Base-by-base conservation (phyloP, 441 rosid genomes). In the Euphorbia schlechtendalii region DNA sequence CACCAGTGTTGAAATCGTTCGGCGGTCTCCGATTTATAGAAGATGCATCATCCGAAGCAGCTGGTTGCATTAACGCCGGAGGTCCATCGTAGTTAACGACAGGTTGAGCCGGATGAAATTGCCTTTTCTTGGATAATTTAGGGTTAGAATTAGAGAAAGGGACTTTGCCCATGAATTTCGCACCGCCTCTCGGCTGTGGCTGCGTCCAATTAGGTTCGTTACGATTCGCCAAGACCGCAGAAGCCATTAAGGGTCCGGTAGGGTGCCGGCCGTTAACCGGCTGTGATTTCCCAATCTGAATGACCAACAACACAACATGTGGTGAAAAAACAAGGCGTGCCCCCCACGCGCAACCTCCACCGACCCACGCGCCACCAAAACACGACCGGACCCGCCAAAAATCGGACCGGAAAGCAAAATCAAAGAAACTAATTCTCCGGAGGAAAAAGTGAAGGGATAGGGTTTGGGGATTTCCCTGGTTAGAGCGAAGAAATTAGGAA, bases 171-270 rank as follows among this genome's bases (percentile, higher is more conserved):
- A 80, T 80, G 78, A 72, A 81, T 63, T 77, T 78, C 18, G 80
- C 74, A 38, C 77, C 80, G 61, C 77, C 78, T 58, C 77, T 68
- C 63, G 81, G 77, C 70, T 80, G 65, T 36, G 68, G 80, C 74
- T 54, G 74, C 64, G 83, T 78, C 89, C 87, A 82, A 57, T 74
- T 75, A 27, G 81, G 83, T 67, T 85, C 91, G 76, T 68, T 81
- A 46, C n/a, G n/a, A n/a, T 84, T 81, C 30, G 88, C 84, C 76
- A 86, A 61, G 32, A 85, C 82, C 24, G 91, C 86, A 38, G 93
- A 87, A 41, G 89, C 93, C 96, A 89, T 89, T 58, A 53, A 56
- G 54, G 71, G n/a, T 55, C 74, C 75, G 65, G 68, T 9, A n/a
- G 30, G 54, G 59, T 40, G 21, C 75, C 78, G 76, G 71, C 69